A percentile compares a stretch with the other conserved stretches of the same genome.
Conservation (phyloP, 176 grass and related monocot genomes). For the Sorghum bicolor region Sorghum_bicolor_NCBIv3 NC_012870.2:57002501-57003000, state of each 20-base stretch:
- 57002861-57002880: background rate
- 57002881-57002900: background rate
- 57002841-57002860: background rate
- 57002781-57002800: background rate
- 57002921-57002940: background rate
- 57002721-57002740: background rate
- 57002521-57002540: slow-evolving; percentile 4
- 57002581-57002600: slow-evolving; percentile 14
- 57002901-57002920: background rate
- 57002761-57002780: slow-evolving; percentile 26
- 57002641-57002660: background rate
- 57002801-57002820: background rate
- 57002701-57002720: background rate
- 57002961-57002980: background rate
- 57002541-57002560: background rate
- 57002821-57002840: background rate
- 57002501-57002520: background rate
- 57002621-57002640: background rate
- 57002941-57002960: background rate
- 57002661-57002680: background rate
- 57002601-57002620: background rate
- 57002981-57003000: slow-evolving; percentile 4
- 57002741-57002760: background rate
- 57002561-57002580: background rate
- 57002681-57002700: background rate